Percentiles rank a stretch among this genome's conserved stretches.
Evolutionary conservation across 306 rosid genomes (phyloP).

Genomic region (Cucumis hystrix): DNA sequence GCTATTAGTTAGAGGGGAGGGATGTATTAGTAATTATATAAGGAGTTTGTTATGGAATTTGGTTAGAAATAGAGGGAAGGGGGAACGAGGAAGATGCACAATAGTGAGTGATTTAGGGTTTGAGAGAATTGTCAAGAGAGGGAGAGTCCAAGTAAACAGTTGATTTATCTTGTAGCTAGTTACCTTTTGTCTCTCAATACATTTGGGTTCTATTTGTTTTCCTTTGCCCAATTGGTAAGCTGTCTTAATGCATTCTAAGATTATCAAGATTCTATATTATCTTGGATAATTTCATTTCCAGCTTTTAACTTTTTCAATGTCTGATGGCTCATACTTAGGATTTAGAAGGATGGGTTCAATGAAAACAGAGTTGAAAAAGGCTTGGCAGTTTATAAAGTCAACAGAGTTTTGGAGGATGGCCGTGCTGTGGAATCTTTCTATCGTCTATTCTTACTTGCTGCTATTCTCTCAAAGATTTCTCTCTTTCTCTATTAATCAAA

Average conservation of each 20-base stretch:
- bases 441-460: constrained; percentile 32
- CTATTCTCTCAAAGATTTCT: constrained; percentile 16
- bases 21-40: too few species aligned
- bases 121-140: too few species aligned
- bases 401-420: constrained; percentile 65
- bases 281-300: neutral
- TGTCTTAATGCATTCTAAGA: neutral
- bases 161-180: too few species aligned
- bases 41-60: too few species aligned
- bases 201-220: too few species aligned
- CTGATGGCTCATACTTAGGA: neutral
- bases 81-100: too few species aligned
- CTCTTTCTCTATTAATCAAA: constrained; percentile 6
- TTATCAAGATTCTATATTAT: neutral
- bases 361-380: constrained; percentile 23
- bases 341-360: neutral
- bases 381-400: constrained; percentile 27
- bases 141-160: too few species aligned
- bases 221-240: neutral
- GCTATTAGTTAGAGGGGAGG: too few species aligned
- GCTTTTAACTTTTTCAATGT: neutral
- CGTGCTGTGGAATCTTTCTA: constrained; percentile 37
- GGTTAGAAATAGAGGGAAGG: too few species aligned
- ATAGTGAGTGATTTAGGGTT: too few species aligned
- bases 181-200: too few species aligned